Evolutionary conservation across 331 rosid genomes (phyloP), one percentile per base, ranked within the genome.

Genomic region (Malus hybrid): DNA sequence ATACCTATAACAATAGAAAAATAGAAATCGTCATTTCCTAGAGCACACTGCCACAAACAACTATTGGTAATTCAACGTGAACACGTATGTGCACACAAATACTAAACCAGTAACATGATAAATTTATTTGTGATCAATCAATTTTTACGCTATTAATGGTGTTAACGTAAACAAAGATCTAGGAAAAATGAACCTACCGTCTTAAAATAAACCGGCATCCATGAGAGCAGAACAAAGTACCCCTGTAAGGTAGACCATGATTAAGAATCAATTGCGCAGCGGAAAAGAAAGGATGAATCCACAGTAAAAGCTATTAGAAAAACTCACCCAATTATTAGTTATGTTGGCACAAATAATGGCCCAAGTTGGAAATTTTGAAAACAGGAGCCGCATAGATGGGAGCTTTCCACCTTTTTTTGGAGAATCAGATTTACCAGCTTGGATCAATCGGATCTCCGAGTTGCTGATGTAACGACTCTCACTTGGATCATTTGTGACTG

Each of bases 191-290:
- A 72, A 76, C 85, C 85, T 91, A 91, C 97, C 0, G 92, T 93
- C 83, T 93, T 91, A 85, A 93, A 93, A 74, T 93, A 93, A 82
- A 93, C 91, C 1, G 98, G 98, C 97, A 93, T 90, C 98, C 98
- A 93, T 16, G 98, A 88, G 24, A 93, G 98, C 36, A 93, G 97
- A 87, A 93, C 98, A 76, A 93, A 93, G 86, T 93, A 93, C 1
- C 98, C 97, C 98, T 93, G 89, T 64, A 81, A 77, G 54, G 77
- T 61, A 71, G 69, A 70, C 24, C 18, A 75, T 29, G 22, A 44
- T 44, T 63, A 75, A 74, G 56, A 61, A 65, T 32, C 67, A 29
- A 29, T 15, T 15, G 24, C 39, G n/a, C 52, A 5, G 56, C 48
- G 2, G 64, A 33, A 34, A 55, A 67, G 34, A 73, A 34, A 46